Conservation (phyloP, 257 asterid genomes). For the Solanum corneliomulleri region DNA sequence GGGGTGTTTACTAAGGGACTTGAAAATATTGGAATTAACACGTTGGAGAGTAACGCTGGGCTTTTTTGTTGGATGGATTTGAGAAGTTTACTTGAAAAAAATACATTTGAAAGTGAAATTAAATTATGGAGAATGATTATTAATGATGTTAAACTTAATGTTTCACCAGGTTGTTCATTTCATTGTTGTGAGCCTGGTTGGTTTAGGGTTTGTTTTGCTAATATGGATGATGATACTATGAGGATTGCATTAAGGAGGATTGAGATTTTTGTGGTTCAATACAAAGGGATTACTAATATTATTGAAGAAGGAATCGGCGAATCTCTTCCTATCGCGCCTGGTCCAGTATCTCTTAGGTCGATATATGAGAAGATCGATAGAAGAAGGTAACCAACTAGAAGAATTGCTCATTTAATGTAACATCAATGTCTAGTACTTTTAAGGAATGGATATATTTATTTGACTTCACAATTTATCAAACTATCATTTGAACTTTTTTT, state of each 20-base stretch:
- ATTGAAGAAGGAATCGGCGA: background rate
- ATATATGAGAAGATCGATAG: background rate
- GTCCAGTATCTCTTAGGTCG: too few species aligned
- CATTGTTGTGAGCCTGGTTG: conserved; percentile 2
- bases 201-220: conserved; percentile 3
- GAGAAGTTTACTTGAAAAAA: background rate
- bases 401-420: background rate
- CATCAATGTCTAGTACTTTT: background rate
- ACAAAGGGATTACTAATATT: background rate
- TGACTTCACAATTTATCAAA: too few species aligned
- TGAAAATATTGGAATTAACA: background rate
- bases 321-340: background rate
- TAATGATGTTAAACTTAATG: background rate
- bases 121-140: background rate
- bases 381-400: background rate
- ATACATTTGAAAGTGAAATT: background rate
- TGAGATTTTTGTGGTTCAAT: background rate
- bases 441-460: background rate
- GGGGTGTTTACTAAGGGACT: background rate
- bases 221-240: conserved; percentile 1
- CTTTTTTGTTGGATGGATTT: background rate
- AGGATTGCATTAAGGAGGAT: background rate
- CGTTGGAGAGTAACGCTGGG: background rate
- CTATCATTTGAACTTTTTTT: too few species aligned
- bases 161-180: background rate